Percentiles rank a stretch among this genome's conserved stretches.
These are phyloP conservation scores for Tuber magnatum DNA, from an alignment of 495 filamentous ascomycete species.

Conservation along the genomic window DNA sequence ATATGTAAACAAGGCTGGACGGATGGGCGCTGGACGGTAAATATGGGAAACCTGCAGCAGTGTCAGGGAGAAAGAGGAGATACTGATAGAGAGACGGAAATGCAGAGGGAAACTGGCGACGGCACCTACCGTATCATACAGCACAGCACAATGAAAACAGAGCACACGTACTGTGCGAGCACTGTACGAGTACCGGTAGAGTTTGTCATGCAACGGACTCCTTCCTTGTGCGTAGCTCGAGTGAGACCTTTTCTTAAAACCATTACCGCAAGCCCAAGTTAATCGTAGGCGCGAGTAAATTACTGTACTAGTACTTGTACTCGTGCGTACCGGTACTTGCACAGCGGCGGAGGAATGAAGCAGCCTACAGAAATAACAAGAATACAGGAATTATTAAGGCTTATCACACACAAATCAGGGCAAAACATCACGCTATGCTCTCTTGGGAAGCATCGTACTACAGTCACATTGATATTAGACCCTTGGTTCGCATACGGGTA, in stretches of 20 bases:
- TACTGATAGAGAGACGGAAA: constrained; percentile 4
- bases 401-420: neutral
- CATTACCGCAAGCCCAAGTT: neutral
- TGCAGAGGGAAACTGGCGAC: constrained; percentile 13
- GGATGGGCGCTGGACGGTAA: neutral
- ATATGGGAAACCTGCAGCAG: neutral
- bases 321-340: neutral
- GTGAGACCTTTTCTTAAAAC: neutral
- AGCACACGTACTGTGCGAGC: too few species aligned
- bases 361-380: neutral
- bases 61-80: constrained; percentile 7
- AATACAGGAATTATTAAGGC: neutral
- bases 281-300: neutral
- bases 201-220: neutral
- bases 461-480: neutral
- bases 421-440: neutral
- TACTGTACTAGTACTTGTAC: neutral
- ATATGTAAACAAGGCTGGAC: neutral
- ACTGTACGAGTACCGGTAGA: too few species aligned
- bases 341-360: neutral
- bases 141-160: neutral
- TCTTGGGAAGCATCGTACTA: neutral
- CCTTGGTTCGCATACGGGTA: neutral
- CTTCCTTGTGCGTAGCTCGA: neutral
- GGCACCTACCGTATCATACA: constrained; percentile 13